Base-by-base conservation (phyloP, 176 grass and related monocot species). In the Oropetium thomaeum region DNA sequence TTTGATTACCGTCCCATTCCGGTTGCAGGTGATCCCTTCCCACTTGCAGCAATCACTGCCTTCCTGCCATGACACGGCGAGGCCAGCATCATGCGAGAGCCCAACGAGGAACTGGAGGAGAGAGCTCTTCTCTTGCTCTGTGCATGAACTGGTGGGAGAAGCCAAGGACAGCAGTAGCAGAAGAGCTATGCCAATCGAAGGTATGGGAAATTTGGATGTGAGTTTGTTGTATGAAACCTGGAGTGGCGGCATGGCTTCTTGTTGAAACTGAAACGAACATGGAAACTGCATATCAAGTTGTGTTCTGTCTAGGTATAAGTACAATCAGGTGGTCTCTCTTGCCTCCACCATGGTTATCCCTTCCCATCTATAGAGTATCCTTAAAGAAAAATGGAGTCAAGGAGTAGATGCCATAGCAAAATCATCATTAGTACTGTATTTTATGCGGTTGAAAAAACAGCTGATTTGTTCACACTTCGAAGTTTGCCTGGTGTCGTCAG, bases 11-110 rank as follows among this genome's bases (percentile, higher is more conserved):
- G 4, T 42, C 2, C 4, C 8, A 34, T 74, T 25, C 6, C 1
- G 2, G 15, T 72, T 71, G 66, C 88, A 90, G 47, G 25, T 34
- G 53, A 90, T 64, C 7, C 88, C 88, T 26, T 34, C 27, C 88
- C 88, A 90, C 0, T 0, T 14, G 70, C 88, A 90, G 23, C 88
- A 90, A 12, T 83, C 61, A 0, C 12, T 62, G 16, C 2, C 26
- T 6, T 73, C 1, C 33, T 2, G 2, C 87, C 88, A 90, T 8
- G 43, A 65, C 1, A 8, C 5, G 0, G 67, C 1, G 0, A 89
- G 87, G 43, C 61, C 53, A 0, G 41, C 22, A 22, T 40, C 32
- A 0, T 10, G 7, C 0, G 79, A 79, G 25, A 90, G 62, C 30
- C 7, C 55, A 0, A 16, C 8, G 0, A 71, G 15, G 79, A 90